Evolutionary conservation across 345 rosid species (phyloP).

Genomic region (Rhodamnia argentea): DNA sequence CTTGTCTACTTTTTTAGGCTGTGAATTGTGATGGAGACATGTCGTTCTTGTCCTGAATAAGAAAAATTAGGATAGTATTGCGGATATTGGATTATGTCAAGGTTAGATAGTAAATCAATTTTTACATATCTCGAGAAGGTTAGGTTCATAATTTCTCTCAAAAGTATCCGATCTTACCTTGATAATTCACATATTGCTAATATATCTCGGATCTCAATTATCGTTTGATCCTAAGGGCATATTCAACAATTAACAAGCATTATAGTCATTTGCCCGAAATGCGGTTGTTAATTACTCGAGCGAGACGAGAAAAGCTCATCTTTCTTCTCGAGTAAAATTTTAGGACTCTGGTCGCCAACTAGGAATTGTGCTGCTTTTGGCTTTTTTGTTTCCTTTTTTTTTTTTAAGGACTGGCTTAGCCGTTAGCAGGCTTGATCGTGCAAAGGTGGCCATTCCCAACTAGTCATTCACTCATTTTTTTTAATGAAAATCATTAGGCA

Average conservation of each 20-base stretch:
- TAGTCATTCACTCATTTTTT: not conserved
- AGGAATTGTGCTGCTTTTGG: too few relatives aligned
- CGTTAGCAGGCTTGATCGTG: too few relatives aligned
- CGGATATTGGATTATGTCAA: not conserved
- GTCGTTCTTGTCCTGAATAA: too few relatives aligned
- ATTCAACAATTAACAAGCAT: not conserved
- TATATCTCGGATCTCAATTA: not conserved
- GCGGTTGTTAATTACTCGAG: not conserved
- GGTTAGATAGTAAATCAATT: not conserved
- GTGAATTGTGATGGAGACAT: not conserved
- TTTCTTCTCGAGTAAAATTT: too few relatives aligned
- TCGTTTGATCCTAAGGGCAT: not conserved
- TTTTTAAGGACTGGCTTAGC: too few relatives aligned
- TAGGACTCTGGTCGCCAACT: too few relatives aligned
- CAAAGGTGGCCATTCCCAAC: too few relatives aligned
- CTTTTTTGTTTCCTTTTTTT: too few relatives aligned
- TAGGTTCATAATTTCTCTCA: not conserved
- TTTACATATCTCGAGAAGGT: not conserved
- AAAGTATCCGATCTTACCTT: accelerated
- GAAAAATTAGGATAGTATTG: not conserved
- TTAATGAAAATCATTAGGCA: too few relatives aligned
- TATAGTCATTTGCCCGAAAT: not conserved
- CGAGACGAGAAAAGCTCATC: not conserved
- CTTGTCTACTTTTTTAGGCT: not conserved
- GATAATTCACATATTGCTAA: not conserved